A percentile compares a stretch with the other conserved stretches of the same genome.
These are phyloP conservation scores for Psophocarpus tetragonolobus DNA, from an alignment of 306 rosid species.

Conservation along the genomic window DNA sequence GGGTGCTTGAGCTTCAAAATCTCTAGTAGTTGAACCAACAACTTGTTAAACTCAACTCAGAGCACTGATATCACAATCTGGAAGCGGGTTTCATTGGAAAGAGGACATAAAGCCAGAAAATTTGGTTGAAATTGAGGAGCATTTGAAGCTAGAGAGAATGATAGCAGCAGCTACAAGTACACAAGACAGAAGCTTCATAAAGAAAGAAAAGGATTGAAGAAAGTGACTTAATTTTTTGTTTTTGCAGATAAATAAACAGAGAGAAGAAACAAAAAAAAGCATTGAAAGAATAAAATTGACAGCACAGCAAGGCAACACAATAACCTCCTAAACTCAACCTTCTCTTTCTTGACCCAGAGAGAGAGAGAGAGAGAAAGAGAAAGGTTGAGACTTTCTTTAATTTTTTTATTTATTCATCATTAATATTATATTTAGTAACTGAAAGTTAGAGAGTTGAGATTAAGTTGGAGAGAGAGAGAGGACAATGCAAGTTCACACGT, in stretches of 20 bases:
- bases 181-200: slow-evolving; percentile 28
- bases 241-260: background rate
- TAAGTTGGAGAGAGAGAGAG: slow-evolving; percentile 15
- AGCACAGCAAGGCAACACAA: slow-evolving; percentile 34
- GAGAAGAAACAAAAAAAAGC: background rate
- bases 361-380: slow-evolving; percentile 19
- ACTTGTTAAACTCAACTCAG: background rate
- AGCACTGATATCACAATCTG: slow-evolving; percentile 14
- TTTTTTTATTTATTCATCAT: background rate
- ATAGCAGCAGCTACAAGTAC: slow-evolving; percentile 1
- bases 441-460: slow-evolving; percentile 17
- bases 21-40: background rate
- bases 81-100: slow-evolving; percentile 27
- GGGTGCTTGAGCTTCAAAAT: slow-evolving; percentile 25
- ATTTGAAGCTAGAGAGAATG: slow-evolving; percentile 28
- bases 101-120: slow-evolving; percentile 28
- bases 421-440: background rate
- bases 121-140: slow-evolving; percentile 40
- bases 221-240: slow-evolving; percentile 36
- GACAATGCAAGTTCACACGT: slow-evolving; percentile 1
- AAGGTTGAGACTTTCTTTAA: background rate
- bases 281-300: slow-evolving; percentile 25
- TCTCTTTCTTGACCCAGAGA: slow-evolving; percentile 32
- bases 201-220: slow-evolving; percentile 17
- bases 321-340: slow-evolving; percentile 14